Evolutionary conservation across 2,329 filamentous ascomycete species (phyloP), one percentile per base, ranked within the genome.

Genomic region (Chaetoscypha palmicola): DNA sequence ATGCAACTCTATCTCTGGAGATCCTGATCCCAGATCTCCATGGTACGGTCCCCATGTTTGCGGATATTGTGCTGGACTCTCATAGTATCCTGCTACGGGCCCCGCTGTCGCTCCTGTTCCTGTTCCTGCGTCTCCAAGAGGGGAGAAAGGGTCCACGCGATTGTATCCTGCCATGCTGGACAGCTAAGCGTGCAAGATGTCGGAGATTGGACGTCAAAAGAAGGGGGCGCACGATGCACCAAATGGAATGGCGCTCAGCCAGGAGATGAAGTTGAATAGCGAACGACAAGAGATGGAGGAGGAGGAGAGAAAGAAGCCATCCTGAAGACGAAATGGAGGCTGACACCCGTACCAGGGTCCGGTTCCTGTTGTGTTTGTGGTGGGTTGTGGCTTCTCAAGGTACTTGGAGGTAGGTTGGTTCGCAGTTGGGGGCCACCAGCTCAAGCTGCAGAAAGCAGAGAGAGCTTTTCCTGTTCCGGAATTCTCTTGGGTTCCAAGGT

Each of bases 21-120:
- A 40, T 9, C 51, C 48, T 26, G 42, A 40, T 9, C 51, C 48
- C 33, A 52, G 21, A 38, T 52, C 46, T 17, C 49, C 52, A 45
- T 53, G 43, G 9, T 42, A 26, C 5, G 38, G 23, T 19, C 24
- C 23, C 46, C 48, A 56, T 12, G 44, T 32, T 9, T 46, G 37
- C 3, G 47, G 40, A 26, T 49, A 50, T 1, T 46, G 24, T 4
- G 38, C 45, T 4, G 49, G 47, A 42, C 48, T 52, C 11, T 39
- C 31, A 41, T 41, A 47, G 4, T 43, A 26, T 3, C 38, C 42
- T 26, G 35, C 24, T 11, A 11, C 26, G 28, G 5, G n/a, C 3
- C 32, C 32, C 4, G 12, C 19, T 16, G 9, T 16, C 10, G 32
- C n/a, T n/a, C n/a, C 17, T 34, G 32, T 17, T 16, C 32, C 32